phyloP scores from a whole-genome alignment of 176 grass and related monocot genomes.

The Chrysopogon serrulatus region DNA sequence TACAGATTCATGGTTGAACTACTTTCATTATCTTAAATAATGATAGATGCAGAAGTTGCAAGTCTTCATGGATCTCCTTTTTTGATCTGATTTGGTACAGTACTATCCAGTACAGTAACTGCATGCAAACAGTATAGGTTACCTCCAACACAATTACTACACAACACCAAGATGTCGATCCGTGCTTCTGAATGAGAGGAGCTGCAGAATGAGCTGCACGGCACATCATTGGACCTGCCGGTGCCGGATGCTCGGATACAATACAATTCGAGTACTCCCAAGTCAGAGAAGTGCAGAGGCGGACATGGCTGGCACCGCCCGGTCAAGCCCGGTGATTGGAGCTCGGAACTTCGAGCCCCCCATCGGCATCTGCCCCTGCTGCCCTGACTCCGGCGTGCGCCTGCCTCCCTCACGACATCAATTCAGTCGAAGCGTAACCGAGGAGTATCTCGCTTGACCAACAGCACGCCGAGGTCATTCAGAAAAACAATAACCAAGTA shows the following conservation, averaged over 20 bases:
- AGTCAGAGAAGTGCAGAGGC: background rate
- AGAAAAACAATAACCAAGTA: no score
- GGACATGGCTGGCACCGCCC: background rate
- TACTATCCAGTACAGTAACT: no score
- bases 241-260: no score
- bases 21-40: background rate
- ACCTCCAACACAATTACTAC: no score
- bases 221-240: background rate
- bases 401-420: background rate
- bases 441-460: no score
- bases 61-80: no score
- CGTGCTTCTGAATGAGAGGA: background rate
- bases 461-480: background rate
- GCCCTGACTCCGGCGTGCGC: background rate
- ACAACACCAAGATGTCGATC: no score
- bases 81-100: no score
- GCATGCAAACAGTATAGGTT: no score
- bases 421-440: constrained; percentile 10
- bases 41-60: background rate
- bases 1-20: background rate
- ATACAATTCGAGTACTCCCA: background rate
- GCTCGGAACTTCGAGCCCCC: constrained; percentile 5
- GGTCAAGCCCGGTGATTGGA: constrained; percentile 25
- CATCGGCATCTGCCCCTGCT: background rate
- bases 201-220: no score